Evolutionary conservation across 257 asterid species (phyloP).

Genomic region (Gentiana macrophylla): DNA sequence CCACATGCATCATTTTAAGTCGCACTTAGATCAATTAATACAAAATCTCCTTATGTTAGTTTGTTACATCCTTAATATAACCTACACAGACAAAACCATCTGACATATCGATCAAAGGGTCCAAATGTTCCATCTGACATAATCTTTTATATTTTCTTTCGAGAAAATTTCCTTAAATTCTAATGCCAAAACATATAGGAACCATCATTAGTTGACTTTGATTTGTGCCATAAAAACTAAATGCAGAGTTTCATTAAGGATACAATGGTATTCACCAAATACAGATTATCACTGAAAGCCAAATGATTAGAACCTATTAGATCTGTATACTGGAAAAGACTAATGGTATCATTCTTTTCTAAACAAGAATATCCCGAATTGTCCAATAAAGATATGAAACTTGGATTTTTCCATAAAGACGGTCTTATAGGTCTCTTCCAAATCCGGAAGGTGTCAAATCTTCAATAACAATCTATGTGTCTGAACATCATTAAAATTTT

Average conservation of each 20-base stretch:
- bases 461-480: neutral
- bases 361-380: neutral
- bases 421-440: neutral
- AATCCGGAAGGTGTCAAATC: neutral
- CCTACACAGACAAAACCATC: neutral
- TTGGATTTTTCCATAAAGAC: neutral
- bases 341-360: neutral
- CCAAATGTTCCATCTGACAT: neutral
- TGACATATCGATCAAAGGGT: neutral
- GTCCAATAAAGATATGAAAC: neutral
- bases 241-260: neutral
- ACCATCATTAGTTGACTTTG: neutral
- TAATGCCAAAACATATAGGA: neutral
- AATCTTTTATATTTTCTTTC: neutral
- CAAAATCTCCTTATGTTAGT: neutral
- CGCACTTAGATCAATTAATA: neutral
- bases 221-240: neutral
- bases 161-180: neutral
- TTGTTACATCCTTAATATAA: slow-evolving; percentile 3
- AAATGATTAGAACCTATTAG: neutral
- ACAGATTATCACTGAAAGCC: neutral
- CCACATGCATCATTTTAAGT: neutral
- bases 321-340: neutral
- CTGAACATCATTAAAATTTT: too few relatives aligned
- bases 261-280: neutral